Evolutionary conservation across 768 basidiomycete species (phyloP).

Genomic region (Kwoniella newhampshirensis): DNA sequence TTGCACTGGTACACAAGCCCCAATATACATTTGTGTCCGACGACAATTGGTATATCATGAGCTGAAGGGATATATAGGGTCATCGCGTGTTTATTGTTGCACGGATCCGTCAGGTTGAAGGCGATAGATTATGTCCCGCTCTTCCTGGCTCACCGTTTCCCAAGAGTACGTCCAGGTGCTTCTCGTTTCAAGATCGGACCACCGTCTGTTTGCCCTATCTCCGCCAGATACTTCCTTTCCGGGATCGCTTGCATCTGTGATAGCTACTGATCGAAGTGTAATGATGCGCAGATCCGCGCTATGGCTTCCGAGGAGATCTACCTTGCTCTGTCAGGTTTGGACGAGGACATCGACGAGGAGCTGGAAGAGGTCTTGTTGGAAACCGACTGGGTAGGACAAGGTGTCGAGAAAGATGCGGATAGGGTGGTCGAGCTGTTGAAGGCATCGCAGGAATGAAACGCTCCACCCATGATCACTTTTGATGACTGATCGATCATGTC

Average conservation of each 20-base stretch:
- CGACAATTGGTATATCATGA: no score
- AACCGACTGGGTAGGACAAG: constrained; percentile 30
- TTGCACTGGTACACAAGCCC: no score
- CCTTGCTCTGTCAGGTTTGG: constrained; percentile 57
- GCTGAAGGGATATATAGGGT: constrained; percentile 57
- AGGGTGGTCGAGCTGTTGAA: constrained; percentile 7
- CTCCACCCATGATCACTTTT: no score
- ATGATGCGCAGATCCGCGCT: constrained; percentile 66
- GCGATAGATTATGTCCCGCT: constrained; percentile 57
- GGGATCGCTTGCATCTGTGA: no score
- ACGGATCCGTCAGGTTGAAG: constrained; percentile 53
- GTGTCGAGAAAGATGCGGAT: constrained; percentile 2
- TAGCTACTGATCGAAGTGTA: constrained; percentile 7
- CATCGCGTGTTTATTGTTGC: constrained; percentile 65
- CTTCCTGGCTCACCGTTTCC: constrained; percentile 78
- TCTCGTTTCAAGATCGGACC: background rate
- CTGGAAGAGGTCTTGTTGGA: constrained; percentile 39
- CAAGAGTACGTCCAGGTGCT: constrained; percentile 61
- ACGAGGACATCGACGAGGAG: constrained; percentile 27
- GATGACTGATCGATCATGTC: no score
- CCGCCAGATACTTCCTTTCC: no score
- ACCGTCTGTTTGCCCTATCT: background rate
- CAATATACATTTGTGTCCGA: no score
- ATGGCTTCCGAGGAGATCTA: constrained; percentile 82
- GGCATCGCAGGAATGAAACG: no score